A percentile compares a stretch with the other conserved stretches of the same genome.
Conservation (phyloP, 257 asterid species). For the Henckelia pumila region DNA sequence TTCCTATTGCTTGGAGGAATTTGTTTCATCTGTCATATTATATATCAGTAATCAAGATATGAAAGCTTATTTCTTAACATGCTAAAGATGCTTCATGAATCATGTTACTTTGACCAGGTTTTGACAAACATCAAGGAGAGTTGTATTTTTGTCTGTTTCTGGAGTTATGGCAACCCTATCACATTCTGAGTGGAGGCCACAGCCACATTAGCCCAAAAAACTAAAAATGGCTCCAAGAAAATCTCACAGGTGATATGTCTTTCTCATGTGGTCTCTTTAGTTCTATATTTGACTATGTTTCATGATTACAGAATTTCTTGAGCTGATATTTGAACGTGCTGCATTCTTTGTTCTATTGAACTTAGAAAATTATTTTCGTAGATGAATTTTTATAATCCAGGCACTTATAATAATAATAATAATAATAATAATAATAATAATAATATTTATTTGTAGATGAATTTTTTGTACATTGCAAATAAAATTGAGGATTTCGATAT, state of each 20-base stretch:
- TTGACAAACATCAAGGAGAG: conserved; percentile 33
- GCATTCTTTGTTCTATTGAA: not conserved
- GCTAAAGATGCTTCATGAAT: not conserved
- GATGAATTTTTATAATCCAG: not conserved
- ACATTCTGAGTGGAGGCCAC: conserved; percentile 67
- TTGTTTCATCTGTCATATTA: not conserved
- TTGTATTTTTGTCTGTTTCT: conserved; percentile 30
- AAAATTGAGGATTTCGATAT: too few relatives aligned
- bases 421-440: too few relatives aligned
- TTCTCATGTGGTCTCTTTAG: not conserved
- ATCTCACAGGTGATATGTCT: conserved; percentile 58
- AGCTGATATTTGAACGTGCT: too few relatives aligned
- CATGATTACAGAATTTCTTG: not conserved
- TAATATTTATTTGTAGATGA: too few relatives aligned
- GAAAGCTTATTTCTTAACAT: not conserved
- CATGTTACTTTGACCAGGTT: conserved; percentile 20
- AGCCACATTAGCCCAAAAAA: conserved; percentile 92
- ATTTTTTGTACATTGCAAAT: too few relatives aligned
- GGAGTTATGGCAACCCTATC: conserved; percentile 61
- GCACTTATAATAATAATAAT: too few relatives aligned
- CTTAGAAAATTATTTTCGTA: not conserved
- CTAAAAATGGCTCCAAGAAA: conserved; percentile 98
- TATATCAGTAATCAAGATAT: not conserved
- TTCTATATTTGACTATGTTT: not conserved
- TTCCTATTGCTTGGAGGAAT: not conserved